These are phyloP conservation scores for Pseudoturritis turrita DNA, from an alignment of 345 rosid genomes.

Conservation along the genomic window DNA sequence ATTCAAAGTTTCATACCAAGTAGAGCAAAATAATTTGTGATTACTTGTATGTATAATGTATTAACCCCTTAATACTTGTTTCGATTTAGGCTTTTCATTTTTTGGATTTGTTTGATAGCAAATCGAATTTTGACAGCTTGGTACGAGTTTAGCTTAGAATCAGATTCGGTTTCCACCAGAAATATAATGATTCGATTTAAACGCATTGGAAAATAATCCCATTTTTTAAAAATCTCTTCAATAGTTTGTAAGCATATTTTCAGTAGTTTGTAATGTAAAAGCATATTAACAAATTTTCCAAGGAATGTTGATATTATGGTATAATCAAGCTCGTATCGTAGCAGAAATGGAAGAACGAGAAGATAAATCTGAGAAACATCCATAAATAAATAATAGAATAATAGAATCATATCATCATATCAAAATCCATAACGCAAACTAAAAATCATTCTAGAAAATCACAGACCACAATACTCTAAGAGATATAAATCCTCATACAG, in stretches of 20 bases:
- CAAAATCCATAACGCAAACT: conserved; percentile 10
- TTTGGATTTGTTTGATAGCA: background rate
- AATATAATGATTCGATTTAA: background rate
- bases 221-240: no score
- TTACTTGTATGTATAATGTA: no score
- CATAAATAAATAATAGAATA: conserved; percentile 24
- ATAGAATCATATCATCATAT: conserved; percentile 19
- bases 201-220: background rate
- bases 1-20: background rate
- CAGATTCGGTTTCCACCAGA: background rate
- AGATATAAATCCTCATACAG: conserved; percentile 6
- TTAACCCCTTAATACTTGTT: background rate
- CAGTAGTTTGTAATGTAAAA: no score
- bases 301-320: no score
- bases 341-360: background rate
- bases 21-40: background rate
- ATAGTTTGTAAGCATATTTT: no score
- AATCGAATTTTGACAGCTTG: background rate
- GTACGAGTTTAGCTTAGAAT: background rate
- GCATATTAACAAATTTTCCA: no score
- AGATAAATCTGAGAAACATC: background rate
- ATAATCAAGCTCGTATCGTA: background rate
- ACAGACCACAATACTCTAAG: conserved; percentile 16
- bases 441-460: background rate
- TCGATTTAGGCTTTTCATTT: background rate